Base-by-base conservation (phyloP, 805 yeast species). In the Wickerhamiella cacticola region DNA sequence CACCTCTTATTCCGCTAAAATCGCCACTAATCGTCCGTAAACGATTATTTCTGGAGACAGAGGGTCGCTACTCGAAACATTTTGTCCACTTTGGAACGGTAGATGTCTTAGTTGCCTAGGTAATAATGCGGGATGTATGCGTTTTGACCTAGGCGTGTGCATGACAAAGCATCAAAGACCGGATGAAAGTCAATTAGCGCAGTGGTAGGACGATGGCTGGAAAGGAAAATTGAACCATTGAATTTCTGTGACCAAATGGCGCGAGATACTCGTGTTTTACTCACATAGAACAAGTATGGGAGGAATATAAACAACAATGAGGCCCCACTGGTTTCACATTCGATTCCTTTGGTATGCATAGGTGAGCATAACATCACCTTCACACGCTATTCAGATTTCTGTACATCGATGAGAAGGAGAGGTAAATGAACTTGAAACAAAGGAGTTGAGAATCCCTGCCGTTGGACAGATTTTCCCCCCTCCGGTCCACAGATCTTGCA, bases 171-270 rank as follows among this genome's bases (percentile, higher is more conserved):
- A 31, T n/a, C 7, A 19, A 15, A 7, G 19, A 31, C 36, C 5
- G 18, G 36, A 31, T 6, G 16, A 19, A 4, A 19, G 36, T 18
- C 19, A 15, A 31, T 31, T 31, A 31, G 16, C 5, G 18, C 4
- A 19, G 36, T 31, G 36, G 36, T 31, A 31, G 36, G 36, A 29
- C 36, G 36, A 31, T 31, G 36, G 36, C 36, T 31, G 36, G 15
- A 29, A 9, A 15, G n/a, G 5, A 29, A 12, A 13, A 6, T 29
- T 29, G 5, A 15, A 29, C 34, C 6, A 29, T 29, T 29, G 15
- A 8, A 5, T 9, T 29, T 29, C n/a, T 12, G 5, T 12, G n/a
- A 15, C 9, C 15, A 9, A 15, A 31, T 15, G 21, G 19, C 36
- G 19, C 36, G 36, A 31, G 19, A 15, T 31, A 15, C 9, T 31